phyloP scores from a whole-genome alignment of 192 early-diverging fungal genomes.

The Diversispora eburnea region DNA sequence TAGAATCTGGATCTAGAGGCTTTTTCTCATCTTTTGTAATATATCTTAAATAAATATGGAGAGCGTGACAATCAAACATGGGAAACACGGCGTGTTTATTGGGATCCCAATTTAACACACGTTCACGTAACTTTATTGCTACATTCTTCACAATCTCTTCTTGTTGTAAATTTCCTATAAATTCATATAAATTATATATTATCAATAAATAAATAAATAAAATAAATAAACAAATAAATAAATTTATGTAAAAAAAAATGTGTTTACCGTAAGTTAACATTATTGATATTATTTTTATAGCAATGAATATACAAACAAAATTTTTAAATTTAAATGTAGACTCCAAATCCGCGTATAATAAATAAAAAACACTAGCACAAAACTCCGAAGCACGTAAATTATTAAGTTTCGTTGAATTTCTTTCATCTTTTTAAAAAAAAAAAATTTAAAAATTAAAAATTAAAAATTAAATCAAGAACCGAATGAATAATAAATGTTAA shows the following conservation, averaged over 20 bases:
- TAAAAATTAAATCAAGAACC: not conserved
- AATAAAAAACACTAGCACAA: not conserved
- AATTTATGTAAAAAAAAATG: not conserved
- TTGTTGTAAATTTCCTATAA: not conserved
- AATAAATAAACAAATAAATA: not conserved
- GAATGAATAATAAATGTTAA: not conserved
- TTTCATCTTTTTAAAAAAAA: not conserved
- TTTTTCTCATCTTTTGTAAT: not conserved
- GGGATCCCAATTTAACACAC: conserved; percentile 19
- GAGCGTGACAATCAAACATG: conserved; percentile 9
- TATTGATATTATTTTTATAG: conserved; percentile 13
- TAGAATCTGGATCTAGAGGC: not conserved
- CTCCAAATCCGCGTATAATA: not conserved
- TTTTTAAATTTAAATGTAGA: conserved; percentile 13
- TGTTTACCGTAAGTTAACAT: conserved; percentile 1
- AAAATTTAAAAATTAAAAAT: not conserved
- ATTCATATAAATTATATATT: not conserved
- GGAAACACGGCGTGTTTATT: not conserved
- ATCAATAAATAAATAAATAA: not conserved
- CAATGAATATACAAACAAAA: conserved; percentile 10
- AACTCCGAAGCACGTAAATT: conserved; percentile 11
- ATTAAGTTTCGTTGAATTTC: not conserved
- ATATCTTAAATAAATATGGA: conserved; percentile 8
- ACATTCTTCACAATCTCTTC: not conserved
- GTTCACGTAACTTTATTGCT: not conserved